These are phyloP conservation scores for Lentinula sp. DNA, from an alignment of 768 basidiomycete genomes.

Conservation along the genomic window DNA sequence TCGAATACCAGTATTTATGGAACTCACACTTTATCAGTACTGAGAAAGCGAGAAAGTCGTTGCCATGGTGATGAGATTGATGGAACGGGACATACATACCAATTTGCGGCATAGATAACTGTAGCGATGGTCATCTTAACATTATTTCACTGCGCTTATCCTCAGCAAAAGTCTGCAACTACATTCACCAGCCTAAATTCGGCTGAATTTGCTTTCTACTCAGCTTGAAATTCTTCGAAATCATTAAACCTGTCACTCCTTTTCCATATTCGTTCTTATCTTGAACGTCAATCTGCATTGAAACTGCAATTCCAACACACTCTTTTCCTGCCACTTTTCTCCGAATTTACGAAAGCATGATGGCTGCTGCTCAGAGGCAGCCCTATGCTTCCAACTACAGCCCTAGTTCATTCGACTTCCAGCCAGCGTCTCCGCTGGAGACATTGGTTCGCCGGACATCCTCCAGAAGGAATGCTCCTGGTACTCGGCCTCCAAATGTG, in stretches of 20 bases:
- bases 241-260: neutral
- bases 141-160: neutral
- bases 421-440: conserved; percentile 42
- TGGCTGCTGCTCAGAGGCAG: conserved; percentile 9
- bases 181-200: neutral
- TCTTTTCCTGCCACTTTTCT: neutral
- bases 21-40: no score
- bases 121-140: neutral
- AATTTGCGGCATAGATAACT: neutral
- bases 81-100: no score
- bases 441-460: conserved; percentile 41
- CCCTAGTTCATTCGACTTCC: conserved; percentile 12
- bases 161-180: neutral
- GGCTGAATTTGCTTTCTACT: neutral
- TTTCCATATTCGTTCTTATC: neutral
- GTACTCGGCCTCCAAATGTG: neutral
- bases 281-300: neutral
- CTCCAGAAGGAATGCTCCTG: conserved; percentile 14
- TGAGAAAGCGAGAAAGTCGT: no score
- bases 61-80: no score
- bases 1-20: no score
- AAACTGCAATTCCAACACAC: neutral
- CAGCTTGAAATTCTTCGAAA: neutral
- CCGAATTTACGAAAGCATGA: conserved; percentile 10
- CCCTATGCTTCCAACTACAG: neutral